Evolutionary conservation across 148 eudicot species (phyloP).

Genomic region (Rhododendron williamsianum): DNA sequence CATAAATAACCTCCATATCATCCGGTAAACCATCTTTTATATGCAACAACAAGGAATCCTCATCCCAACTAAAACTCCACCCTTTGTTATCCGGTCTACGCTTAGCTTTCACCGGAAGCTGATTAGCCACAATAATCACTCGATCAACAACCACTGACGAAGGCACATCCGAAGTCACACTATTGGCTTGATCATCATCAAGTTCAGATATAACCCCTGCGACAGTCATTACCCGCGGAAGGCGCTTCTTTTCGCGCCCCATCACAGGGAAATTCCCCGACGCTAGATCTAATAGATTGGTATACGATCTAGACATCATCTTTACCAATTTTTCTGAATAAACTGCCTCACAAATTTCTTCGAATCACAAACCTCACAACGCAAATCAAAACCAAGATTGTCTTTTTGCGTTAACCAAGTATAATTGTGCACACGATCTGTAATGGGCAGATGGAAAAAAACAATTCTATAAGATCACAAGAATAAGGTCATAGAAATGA

Average conservation of each 20-base stretch:
- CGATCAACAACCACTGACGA: constrained; percentile 47
- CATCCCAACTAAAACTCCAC: constrained; percentile 62
- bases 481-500: neutral
- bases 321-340: constrained; percentile 11
- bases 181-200: constrained; percentile 53
- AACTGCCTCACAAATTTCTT: constrained; percentile 5
- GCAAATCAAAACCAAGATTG: neutral
- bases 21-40: constrained; percentile 58
- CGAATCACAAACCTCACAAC: constrained; percentile 6
- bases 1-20: constrained; percentile 57
- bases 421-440: constrained; percentile 17
- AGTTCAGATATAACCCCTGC: constrained; percentile 56
- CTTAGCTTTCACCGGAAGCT: constrained; percentile 49
- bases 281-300: constrained; percentile 59
- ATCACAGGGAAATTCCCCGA: constrained; percentile 59
- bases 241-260: constrained; percentile 47
- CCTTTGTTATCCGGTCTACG: constrained; percentile 56
- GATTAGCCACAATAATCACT: constrained; percentile 54
- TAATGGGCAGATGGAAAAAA: neutral
- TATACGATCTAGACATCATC: constrained; percentile 67
- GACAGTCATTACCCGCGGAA: constrained; percentile 54
- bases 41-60: constrained; percentile 46
- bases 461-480: neutral
- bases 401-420: neutral
- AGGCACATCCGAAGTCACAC: constrained; percentile 49